These are phyloP conservation scores for Sphagnum tenellum DNA, from an alignment of 225 moss, liverwort and hornwort genomes.

Conservation along the genomic window DNA sequence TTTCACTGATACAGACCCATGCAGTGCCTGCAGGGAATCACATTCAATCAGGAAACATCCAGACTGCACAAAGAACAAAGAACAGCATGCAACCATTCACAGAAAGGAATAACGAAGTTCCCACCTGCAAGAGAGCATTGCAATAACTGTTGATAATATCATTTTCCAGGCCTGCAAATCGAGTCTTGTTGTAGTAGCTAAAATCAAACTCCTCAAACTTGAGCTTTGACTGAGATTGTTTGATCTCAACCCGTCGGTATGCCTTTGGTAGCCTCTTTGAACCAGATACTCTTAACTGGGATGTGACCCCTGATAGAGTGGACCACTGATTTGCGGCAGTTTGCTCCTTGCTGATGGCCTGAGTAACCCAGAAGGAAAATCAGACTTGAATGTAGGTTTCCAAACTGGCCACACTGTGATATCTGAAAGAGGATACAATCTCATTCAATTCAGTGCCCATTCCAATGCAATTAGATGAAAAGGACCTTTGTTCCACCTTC, in stretches of 20 bases:
- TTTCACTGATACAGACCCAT: too few relatives aligned
- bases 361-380: neutral
- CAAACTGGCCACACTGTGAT: too few relatives aligned
- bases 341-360: constrained; percentile 38
- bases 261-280: constrained; percentile 49
- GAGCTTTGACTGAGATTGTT: constrained; percentile 56
- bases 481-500: constrained; percentile 24
- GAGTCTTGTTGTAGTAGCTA: constrained; percentile 67
- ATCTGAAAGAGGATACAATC: too few relatives aligned
- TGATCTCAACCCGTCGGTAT: constrained; percentile 60
- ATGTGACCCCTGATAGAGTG: constrained; percentile 13
- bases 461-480: too few relatives aligned
- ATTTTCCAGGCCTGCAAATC: constrained; percentile 63
- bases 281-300: constrained; percentile 33
- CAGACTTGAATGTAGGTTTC: too few relatives aligned
- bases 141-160: constrained; percentile 65
- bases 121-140: constrained; percentile 63
- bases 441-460: too few relatives aligned
- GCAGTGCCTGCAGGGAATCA: too few relatives aligned
- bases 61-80: too few relatives aligned
- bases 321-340: constrained; percentile 22
- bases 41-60: too few relatives aligned
- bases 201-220: constrained; percentile 69
- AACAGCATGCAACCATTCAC: too few relatives aligned
- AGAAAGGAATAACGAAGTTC: neutral